A percentile compares a stretch with the other conserved stretches of the same genome.
Evolutionary conservation across 306 rosid genomes (phyloP).

Genomic region (Cucumis hystrix): DNA sequence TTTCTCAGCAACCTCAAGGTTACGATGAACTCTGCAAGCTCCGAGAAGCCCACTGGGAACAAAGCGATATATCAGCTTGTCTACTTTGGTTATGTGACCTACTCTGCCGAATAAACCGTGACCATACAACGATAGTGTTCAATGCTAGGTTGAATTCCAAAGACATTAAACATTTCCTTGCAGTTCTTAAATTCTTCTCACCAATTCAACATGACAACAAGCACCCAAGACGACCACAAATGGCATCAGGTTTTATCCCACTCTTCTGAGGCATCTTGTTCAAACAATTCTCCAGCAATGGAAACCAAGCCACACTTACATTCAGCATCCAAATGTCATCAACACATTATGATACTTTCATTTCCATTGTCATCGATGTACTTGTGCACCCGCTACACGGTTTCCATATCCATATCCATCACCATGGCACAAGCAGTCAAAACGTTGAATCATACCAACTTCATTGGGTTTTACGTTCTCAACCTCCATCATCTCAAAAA

Average conservation of each 20-base stretch:
- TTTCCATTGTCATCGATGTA: neutral
- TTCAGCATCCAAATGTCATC: neutral
- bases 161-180: neutral
- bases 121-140: neutral
- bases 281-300: neutral
- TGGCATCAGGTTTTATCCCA: neutral
- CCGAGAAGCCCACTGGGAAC: neutral
- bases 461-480: neutral
- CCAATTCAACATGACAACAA: neutral
- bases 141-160: neutral
- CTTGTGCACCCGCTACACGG: neutral
- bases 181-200: neutral
- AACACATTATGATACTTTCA: neutral
- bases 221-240: neutral
- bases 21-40: slow-evolving; percentile 16
- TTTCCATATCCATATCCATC: neutral
- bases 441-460: neutral
- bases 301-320: neutral
- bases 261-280: neutral
- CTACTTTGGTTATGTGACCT: neutral
- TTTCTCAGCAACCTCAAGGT: slow-evolving; percentile 15
- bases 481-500: neutral
- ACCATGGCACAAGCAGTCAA: neutral
- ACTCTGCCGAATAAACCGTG: too few relatives aligned
- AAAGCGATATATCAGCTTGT: neutral